Conservation (phyloP, 371 early-diverging fungal species). For the Parasitella parasitica region DNA sequence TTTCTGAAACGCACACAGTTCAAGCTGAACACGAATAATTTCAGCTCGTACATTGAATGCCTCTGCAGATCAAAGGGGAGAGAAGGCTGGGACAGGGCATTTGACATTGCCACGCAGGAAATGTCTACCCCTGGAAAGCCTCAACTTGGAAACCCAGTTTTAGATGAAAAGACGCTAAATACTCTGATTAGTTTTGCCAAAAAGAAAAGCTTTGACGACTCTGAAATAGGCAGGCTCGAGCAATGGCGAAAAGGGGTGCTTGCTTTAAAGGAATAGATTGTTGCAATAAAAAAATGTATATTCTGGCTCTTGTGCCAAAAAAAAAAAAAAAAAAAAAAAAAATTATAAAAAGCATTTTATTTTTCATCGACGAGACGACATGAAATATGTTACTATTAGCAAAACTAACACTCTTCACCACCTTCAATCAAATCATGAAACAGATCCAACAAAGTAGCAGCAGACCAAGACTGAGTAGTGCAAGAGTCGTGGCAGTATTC, state of each 20-base stretch:
- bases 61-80: constrained; percentile 34
- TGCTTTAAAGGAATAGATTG: neutral
- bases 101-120: constrained; percentile 19
- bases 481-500: constrained; percentile 82
- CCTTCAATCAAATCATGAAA: constrained; percentile 37
- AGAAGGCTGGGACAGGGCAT: constrained; percentile 34
- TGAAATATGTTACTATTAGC: too few relatives aligned
- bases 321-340: too few relatives aligned
- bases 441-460: constrained; percentile 74
- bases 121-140: constrained; percentile 21
- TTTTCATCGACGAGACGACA: too few relatives aligned
- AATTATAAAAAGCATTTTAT: too few relatives aligned
- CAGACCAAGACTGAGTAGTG: constrained; percentile 95
- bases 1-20: constrained; percentile 19
- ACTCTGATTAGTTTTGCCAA: constrained; percentile 44
- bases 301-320: too few relatives aligned
- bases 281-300: too few relatives aligned
- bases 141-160: neutral
- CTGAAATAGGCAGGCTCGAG: constrained; percentile 23
- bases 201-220: constrained; percentile 25
- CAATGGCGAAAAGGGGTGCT: constrained; percentile 15
- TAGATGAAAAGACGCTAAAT: constrained; percentile 45
- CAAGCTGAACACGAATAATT: constrained; percentile 39
- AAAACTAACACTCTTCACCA: neutral
- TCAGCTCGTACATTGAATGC: constrained; percentile 47